Evolutionary conservation across 2,329 filamentous ascomycete genomes (phyloP).

Genomic region (Aphanocladium album): DNA sequence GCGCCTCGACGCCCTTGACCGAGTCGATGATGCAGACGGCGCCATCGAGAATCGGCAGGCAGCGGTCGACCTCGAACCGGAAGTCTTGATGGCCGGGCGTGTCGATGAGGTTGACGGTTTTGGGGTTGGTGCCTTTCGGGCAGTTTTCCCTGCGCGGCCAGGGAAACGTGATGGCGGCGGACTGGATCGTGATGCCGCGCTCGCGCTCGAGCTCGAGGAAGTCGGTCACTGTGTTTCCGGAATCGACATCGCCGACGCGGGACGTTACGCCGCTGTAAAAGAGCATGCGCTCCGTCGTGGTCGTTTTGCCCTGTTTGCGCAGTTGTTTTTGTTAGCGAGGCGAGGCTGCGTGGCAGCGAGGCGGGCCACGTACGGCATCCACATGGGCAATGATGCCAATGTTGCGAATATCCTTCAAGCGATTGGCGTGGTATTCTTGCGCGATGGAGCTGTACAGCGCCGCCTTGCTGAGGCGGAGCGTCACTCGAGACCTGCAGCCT

Average conservation of each 20-base stretch:
- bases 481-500: neutral
- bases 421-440: slow-evolving; percentile 8
- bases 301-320: slow-evolving; percentile 82
- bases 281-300: slow-evolving; percentile 97
- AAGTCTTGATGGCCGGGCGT: slow-evolving; percentile 97
- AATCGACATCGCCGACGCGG: slow-evolving; percentile 89
- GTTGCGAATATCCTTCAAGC: slow-evolving; percentile 65
- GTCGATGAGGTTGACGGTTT: slow-evolving; percentile 88
- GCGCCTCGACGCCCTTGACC: slow-evolving; percentile 90
- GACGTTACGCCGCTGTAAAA: slow-evolving; percentile 90
- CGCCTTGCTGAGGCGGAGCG: neutral
- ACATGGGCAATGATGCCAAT: slow-evolving; percentile 99
- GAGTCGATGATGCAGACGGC: slow-evolving; percentile 91
- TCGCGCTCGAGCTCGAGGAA: slow-evolving; percentile 90
- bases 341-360: too few relatives aligned
- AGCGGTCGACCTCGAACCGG: slow-evolving; percentile 91
- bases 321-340: too few relatives aligned
- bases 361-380: slow-evolving; percentile 61
- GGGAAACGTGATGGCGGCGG: slow-evolving; percentile 88
- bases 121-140: slow-evolving; percentile 37
- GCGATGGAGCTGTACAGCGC: slow-evolving; percentile 14
- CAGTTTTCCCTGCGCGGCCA: slow-evolving; percentile 65
- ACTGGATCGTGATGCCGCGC: slow-evolving; percentile 95
- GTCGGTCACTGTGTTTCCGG: slow-evolving; percentile 95
- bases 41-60: slow-evolving; percentile 80